phyloP scores from a whole-genome alignment of 164 flowering plant species.

The Annona squamosa region DNA sequence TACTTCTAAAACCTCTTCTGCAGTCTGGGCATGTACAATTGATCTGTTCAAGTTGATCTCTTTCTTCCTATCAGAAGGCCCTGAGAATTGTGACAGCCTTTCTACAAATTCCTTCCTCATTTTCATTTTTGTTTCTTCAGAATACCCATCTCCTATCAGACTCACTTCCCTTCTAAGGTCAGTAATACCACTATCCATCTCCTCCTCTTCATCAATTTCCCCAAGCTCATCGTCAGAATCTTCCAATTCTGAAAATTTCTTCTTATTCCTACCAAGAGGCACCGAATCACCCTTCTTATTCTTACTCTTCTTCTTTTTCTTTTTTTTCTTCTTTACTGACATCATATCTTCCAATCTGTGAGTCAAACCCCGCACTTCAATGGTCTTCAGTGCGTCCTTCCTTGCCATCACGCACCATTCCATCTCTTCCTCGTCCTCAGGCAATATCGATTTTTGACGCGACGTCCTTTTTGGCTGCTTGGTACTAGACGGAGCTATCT shows the following conservation, averaged over 20 bases:
- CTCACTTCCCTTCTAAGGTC: conserved; percentile 38
- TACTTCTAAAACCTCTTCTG: conserved; percentile 75
- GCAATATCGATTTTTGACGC: conserved; percentile 31
- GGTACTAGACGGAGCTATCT: conserved; percentile 39
- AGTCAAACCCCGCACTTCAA: conserved; percentile 66
- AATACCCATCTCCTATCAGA: conserved; percentile 57
- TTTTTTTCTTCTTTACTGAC: conserved; percentile 39
- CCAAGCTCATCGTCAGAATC: conserved; percentile 28
- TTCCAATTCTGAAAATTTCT: conserved; percentile 18
- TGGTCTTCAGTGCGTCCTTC: conserved; percentile 56
- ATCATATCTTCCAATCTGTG: conserved; percentile 43
- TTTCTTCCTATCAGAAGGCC: conserved; percentile 74
- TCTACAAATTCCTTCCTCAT: conserved; percentile 57
- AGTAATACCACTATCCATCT: conserved; percentile 3
- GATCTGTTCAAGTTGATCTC: conserved; percentile 67
- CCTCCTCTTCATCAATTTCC: conserved; percentile 23
- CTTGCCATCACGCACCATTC: conserved; percentile 94
- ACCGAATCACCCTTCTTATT: conserved; percentile 14
- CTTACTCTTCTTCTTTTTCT: conserved; percentile 36
- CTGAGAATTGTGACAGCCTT: conserved; percentile 71
- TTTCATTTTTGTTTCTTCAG: conserved; percentile 59
- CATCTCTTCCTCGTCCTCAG: conserved; percentile 53
- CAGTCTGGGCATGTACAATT: conserved; percentile 71
- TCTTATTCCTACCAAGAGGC: conserved; percentile 16
- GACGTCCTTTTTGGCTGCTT: conserved; percentile 38